A percentile compares a stretch with the other conserved stretches of the same genome.
These are phyloP conservation scores for Arthrobotrys sphaeroides DNA, from an alignment of 2,329 filamentous ascomycete species.

Conservation along the genomic window DNA sequence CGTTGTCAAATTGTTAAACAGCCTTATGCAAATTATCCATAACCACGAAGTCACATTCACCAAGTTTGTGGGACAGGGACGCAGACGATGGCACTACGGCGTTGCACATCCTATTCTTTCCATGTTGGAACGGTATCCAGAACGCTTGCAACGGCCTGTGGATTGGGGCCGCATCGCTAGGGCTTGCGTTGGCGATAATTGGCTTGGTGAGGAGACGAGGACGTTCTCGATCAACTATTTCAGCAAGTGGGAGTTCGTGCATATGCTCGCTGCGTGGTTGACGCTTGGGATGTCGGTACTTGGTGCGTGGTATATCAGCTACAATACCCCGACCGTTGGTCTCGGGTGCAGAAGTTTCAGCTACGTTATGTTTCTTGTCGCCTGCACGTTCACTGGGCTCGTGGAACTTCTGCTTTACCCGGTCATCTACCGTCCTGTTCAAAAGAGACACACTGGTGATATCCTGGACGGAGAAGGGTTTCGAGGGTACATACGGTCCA, in stretches of 20 bases:
- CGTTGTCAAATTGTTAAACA: constrained; percentile 61
- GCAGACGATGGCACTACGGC: constrained; percentile 62
- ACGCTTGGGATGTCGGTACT: constrained; percentile 60
- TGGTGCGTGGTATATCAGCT: constrained; percentile 63
- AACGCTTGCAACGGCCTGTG: constrained; percentile 16
- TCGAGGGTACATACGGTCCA: constrained; percentile 15
- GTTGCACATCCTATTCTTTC: constrained; percentile 63
- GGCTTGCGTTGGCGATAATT: constrained; percentile 9
- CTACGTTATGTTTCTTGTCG: constrained; percentile 62
- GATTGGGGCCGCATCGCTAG: constrained; percentile 33
- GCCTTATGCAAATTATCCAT: constrained; percentile 58
- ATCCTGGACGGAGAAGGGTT: constrained; percentile 12
- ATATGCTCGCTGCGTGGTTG: constrained; percentile 60
- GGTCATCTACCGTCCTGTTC: constrained; percentile 50
- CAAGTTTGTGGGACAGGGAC: constrained; percentile 62
- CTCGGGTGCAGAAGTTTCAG: constrained; percentile 63
- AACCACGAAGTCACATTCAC: constrained; percentile 60
- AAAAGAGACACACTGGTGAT: constrained; percentile 10
- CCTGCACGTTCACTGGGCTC: constrained; percentile 60
- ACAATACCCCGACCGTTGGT: constrained; percentile 64
- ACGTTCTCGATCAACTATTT: constrained; percentile 62
- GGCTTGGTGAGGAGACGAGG: constrained; percentile 54
- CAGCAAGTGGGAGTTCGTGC: constrained; percentile 63
- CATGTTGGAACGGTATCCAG: constrained; percentile 46
- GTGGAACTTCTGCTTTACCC: constrained; percentile 58